A percentile compares a stretch with the other conserved stretches of the same genome.
These are phyloP conservation scores for Drechslera avenae DNA, from an alignment of 2,329 filamentous ascomycete species.

Conservation along the genomic window DNA sequence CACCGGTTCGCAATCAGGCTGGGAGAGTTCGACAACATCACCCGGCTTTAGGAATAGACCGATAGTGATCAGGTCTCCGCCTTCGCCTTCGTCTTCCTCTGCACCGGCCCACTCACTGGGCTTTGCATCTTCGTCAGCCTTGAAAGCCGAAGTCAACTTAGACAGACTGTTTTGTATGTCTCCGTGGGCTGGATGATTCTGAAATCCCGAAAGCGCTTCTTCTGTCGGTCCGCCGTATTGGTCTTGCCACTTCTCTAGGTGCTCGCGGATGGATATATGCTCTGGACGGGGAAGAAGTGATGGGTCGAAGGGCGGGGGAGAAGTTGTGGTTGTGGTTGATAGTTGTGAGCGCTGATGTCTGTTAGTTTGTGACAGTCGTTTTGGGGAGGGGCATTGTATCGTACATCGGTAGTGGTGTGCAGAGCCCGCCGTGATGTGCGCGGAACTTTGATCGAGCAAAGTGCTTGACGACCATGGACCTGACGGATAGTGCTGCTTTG, in stretches of 20 bases:
- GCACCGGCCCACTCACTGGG: constrained; percentile 26
- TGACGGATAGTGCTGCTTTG: constrained; percentile 8
- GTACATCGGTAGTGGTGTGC: constrained; percentile 30
- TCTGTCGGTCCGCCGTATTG: constrained; percentile 44
- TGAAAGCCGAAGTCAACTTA: constrained; percentile 26
- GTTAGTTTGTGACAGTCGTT: constrained; percentile 14
- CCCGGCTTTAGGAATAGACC: constrained; percentile 50
- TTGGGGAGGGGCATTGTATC: not conserved
- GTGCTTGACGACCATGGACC: constrained; percentile 1
- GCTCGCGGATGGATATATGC: constrained; percentile 31
- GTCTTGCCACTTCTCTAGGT: constrained; percentile 52
- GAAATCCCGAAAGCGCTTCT: constrained; percentile 38
- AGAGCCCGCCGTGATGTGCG: constrained; percentile 25
- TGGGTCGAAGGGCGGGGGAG: constrained; percentile 18
- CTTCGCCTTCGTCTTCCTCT: constrained; percentile 30
- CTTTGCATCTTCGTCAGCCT: constrained; percentile 31
- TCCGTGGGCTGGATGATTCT: constrained; percentile 32
- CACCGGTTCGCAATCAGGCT: constrained; percentile 47
- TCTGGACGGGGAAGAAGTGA: constrained; percentile 18
- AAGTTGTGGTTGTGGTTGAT: constrained; percentile 3
- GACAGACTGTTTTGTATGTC: constrained; percentile 34
- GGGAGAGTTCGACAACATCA: constrained; percentile 56
- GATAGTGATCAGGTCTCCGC: constrained; percentile 42
- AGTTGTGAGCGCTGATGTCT: constrained; percentile 20
- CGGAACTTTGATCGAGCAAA: constrained; percentile 15